Conservation (phyloP, 1,284 basidiomycete species). For the Leccinum cinnamomeum region DNA sequence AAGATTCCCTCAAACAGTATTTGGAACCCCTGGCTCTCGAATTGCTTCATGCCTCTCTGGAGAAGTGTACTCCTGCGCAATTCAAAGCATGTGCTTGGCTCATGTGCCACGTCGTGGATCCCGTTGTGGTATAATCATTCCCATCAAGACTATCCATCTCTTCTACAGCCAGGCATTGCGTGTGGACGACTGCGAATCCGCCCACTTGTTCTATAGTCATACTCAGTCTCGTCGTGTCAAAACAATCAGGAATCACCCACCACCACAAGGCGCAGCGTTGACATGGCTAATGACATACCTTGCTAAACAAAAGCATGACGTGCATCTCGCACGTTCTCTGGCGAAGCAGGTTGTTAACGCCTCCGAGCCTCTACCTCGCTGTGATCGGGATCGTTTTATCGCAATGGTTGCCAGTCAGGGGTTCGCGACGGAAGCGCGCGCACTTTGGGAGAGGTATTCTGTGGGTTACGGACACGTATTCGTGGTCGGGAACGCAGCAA, state of each 20-base stretch:
- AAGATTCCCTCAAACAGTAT: constrained; percentile 31
- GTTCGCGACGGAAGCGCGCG: constrained; percentile 46
- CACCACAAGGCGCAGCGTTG: constrained; percentile 46
- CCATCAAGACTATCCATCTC: constrained; percentile 41
- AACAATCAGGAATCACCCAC: constrained; percentile 42
- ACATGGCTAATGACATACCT: constrained; percentile 54
- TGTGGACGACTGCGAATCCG: constrained; percentile 32
- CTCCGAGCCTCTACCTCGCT: constrained; percentile 41
- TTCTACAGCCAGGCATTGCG: constrained; percentile 45
- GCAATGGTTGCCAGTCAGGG: constrained; percentile 45
- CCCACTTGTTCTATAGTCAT: constrained; percentile 43
- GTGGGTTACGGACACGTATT: constrained; percentile 41
- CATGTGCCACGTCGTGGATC: constrained; percentile 31
- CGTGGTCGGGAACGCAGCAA: constrained; percentile 45
- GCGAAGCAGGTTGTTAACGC: constrained; percentile 47
- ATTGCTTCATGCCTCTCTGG: constrained; percentile 41
- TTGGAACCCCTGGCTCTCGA: constrained; percentile 33
- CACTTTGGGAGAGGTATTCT: constrained; percentile 57
- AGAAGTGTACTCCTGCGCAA: constrained; percentile 30
- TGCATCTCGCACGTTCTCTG: constrained; percentile 43
- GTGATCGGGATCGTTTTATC: constrained; percentile 50
- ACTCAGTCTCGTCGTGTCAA: constrained; percentile 37
- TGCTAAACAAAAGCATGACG: constrained; percentile 37
- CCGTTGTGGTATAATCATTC: constrained; percentile 34
- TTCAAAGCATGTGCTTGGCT: constrained; percentile 36